Percentiles rank a stretch among this genome's conserved stretches.
Conservation (phyloP, 345 rosid genomes). For the Gossypium ekmanianum region DNA sequence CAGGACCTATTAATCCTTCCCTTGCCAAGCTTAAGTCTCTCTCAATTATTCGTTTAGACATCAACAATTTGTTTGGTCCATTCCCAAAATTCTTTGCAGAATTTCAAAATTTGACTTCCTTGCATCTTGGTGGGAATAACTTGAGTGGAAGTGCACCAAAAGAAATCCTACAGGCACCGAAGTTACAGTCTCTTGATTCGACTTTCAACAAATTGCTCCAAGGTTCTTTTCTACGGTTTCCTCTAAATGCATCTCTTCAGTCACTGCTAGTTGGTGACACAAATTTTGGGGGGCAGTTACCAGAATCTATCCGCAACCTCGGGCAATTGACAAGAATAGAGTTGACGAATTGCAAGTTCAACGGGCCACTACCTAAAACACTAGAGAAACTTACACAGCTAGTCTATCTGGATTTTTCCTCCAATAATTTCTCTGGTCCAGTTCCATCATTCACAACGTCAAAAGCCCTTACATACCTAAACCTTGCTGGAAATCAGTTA, state of each 20-base stretch:
- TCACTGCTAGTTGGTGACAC: slow-evolving; percentile 26
- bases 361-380: slow-evolving; percentile 25
- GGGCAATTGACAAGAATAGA: slow-evolving; percentile 24
- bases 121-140: neutral
- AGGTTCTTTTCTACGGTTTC: slow-evolving; percentile 17
- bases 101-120: slow-evolving; percentile 16
- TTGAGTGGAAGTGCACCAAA: slow-evolving; percentile 26
- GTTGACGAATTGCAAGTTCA: neutral
- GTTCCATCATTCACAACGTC: slow-evolving; percentile 27
- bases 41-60: slow-evolving; percentile 21
- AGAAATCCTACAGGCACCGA: slow-evolving; percentile 20
- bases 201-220: slow-evolving; percentile 13
- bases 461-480: slow-evolving; percentile 22
- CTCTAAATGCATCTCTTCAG: slow-evolving; percentile 21
- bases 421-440: slow-evolving; percentile 17
- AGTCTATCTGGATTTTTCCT: slow-evolving; percentile 28
- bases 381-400: slow-evolving; percentile 18
- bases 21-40: slow-evolving; percentile 21
- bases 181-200: slow-evolving; percentile 30
- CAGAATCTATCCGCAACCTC: slow-evolving; percentile 24
- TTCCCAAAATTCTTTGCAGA: slow-evolving; percentile 30
- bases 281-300: slow-evolving; percentile 23
- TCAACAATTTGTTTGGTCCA: slow-evolving; percentile 18
- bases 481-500: slow-evolving; percentile 28
- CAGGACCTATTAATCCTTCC: slow-evolving; percentile 29